Evolutionary conservation across 208 protist species (phyloP).

Genomic region (Crithidia mellificae): DNA sequence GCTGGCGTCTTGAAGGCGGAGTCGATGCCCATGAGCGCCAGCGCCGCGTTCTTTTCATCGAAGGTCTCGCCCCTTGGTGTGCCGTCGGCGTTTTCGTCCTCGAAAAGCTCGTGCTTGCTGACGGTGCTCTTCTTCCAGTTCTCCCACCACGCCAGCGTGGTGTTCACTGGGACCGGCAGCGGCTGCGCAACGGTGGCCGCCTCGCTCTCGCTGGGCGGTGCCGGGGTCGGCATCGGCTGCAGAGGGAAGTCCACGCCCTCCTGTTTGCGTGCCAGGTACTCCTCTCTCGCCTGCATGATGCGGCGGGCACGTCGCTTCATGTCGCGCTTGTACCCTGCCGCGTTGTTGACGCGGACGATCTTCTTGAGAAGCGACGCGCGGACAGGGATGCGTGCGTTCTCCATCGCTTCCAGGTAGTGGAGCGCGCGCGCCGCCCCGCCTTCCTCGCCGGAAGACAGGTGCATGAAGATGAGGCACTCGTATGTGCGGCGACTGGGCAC

Average conservation of each 20-base stretch:
- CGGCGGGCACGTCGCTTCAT: constrained; percentile 92
- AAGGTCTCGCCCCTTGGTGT: constrained; percentile 81
- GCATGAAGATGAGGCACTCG: constrained; percentile 91
- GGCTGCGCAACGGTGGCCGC: constrained; percentile 31
- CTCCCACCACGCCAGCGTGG: constrained; percentile 87
- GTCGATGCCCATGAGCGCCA: constrained; percentile 77
- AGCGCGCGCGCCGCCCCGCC: constrained; percentile 84
- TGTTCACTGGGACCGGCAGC: constrained; percentile 54
- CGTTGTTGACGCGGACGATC: constrained; percentile 88
- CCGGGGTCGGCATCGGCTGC: constrained; percentile 10
- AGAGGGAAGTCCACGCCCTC: constrained; percentile 37
- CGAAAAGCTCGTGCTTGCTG: constrained; percentile 90
- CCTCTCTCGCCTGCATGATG: constrained; percentile 91
- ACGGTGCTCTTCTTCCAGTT: constrained; percentile 71
- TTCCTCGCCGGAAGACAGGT: constrained; percentile 89
- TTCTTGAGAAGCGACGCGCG: constrained; percentile 82
- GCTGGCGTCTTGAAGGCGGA: constrained; percentile 65
- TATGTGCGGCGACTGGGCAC: constrained; percentile 82
- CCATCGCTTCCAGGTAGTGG: constrained; percentile 90
- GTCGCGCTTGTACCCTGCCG: constrained; percentile 87
- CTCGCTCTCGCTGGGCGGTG: constrained; percentile 1
- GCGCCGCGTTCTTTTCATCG: constrained; percentile 84
- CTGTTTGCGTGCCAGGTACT: constrained; percentile 77
- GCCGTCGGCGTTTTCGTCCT: constrained; percentile 74
- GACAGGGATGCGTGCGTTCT: constrained; percentile 67